Conservation (phyloP, 2,329 filamentous ascomycete species). For the Penicillium italicum region DNA sequence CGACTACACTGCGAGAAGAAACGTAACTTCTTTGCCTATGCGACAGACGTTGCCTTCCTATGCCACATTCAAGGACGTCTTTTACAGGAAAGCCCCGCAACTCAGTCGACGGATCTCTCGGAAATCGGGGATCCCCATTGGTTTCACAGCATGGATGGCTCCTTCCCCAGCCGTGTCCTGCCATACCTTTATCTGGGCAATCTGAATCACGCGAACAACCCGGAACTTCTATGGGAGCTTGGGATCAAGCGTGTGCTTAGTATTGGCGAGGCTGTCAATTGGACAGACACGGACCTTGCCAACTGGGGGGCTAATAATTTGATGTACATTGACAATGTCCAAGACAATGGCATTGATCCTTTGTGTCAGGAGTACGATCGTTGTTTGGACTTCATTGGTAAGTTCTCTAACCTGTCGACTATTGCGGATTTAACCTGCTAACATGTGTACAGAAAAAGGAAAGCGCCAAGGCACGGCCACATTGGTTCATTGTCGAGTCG, state of each 20-base stretch:
- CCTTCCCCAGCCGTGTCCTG: conserved; percentile 80
- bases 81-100: conserved; percentile 51
- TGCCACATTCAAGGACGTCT: conserved; percentile 71
- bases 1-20: conserved; percentile 72
- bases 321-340: conserved; percentile 76
- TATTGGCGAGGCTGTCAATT: conserved; percentile 82
- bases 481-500: conserved; percentile 92
- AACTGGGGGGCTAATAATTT: conserved; percentile 75
- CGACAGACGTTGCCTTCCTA: conserved; percentile 81
- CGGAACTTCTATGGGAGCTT: conserved; percentile 70
- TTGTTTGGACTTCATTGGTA: conserved; percentile 90
- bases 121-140: conserved; percentile 62
- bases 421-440: not conserved
- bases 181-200: conserved; percentile 98
- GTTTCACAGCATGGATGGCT: conserved; percentile 82
- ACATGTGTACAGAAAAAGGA: conserved; percentile 62
- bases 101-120: conserved; percentile 23
- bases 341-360: conserved; percentile 95
- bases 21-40: conserved; percentile 95
- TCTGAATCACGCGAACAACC: conserved; percentile 88
- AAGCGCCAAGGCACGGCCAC: conserved; percentile 75
- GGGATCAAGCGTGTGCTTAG: conserved; percentile 87
- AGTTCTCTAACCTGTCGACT: conserved; percentile 36
- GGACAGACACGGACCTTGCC: conserved; percentile 67
- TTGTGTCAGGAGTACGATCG: conserved; percentile 79